phyloP scores from a whole-genome alignment of 2,329 filamentous ascomycete species.

The Neonectria hederae region DNA sequence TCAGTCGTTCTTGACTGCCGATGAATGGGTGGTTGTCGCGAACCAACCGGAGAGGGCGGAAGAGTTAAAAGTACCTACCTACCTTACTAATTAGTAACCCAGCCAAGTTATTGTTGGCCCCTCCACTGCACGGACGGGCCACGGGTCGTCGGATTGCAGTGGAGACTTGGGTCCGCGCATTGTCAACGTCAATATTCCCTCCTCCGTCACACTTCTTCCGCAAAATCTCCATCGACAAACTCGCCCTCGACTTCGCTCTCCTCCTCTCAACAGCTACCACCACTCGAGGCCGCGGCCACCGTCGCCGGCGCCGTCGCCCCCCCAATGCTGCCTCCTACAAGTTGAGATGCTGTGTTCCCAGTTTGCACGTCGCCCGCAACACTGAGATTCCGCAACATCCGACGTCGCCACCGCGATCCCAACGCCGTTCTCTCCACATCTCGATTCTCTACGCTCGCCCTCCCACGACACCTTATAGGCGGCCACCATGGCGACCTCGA shows the following conservation, averaged over 20 bases:
- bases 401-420: conserved; percentile 21
- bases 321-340: conserved; percentile 29
- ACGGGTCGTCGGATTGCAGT: conserved; percentile 10
- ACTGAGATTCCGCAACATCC: conserved; percentile 27
- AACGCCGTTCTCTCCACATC: conserved; percentile 13
- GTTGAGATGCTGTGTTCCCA: conserved; percentile 33
- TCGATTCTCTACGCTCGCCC: conserved; percentile 2
- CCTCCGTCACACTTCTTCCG: background rate
- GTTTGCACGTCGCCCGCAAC: conserved; percentile 28
- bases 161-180: conserved; percentile 3
- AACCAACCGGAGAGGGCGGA: conserved; percentile 17
- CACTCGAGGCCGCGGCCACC: conserved; percentile 9
- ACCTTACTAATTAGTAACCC: too few relatives aligned
- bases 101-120: background rate
- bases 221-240: background rate
- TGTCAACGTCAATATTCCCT: conserved; percentile 19
- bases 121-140: conserved; percentile 7
- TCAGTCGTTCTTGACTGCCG: background rate
- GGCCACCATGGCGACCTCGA: conserved; percentile 26
- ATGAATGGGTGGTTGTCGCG: background rate
- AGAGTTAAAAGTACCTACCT: conserved; percentile 8
- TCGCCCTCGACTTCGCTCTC: background rate
- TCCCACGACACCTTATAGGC: background rate
- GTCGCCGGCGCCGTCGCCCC: conserved; percentile 4
- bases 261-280: background rate